Evolutionary conservation across 345 rosid species (phyloP).

Genomic region (Theobroma cacao): DNA sequence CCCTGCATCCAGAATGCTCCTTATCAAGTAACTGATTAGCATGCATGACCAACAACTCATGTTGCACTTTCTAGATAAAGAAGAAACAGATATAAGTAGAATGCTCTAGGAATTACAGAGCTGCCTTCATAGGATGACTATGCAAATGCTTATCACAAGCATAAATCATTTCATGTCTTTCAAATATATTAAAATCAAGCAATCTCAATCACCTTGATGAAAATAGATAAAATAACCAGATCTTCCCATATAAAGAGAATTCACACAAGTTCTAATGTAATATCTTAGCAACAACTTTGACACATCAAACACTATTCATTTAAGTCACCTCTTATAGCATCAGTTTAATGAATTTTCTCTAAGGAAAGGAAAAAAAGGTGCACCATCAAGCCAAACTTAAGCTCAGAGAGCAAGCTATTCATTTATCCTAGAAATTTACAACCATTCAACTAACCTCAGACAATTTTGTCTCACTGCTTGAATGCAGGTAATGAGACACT

Average conservation of each 20-base stretch:
- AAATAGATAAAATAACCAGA: neutral
- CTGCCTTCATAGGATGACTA: neutral
- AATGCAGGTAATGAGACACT: slow-evolving; percentile 82
- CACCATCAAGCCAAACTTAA: neutral
- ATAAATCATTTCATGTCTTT: neutral
- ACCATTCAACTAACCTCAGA: slow-evolving; percentile 69
- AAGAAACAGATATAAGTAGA: slow-evolving; percentile 6
- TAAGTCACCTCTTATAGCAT: neutral
- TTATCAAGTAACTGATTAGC: slow-evolving; percentile 77
- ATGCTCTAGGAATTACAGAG: neutral
- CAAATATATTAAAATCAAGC: neutral
- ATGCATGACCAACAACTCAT: slow-evolving; percentile 65
- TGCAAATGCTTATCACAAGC: neutral
- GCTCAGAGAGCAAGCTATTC: neutral
- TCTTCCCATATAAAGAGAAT: neutral
- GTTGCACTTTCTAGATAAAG: slow-evolving; percentile 77
- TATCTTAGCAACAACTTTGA: neutral
- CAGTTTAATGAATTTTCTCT: neutral
- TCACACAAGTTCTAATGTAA: neutral
- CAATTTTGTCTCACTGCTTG: slow-evolving; percentile 84
- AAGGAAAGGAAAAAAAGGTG: neutral
- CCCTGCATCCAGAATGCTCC: slow-evolving; percentile 87
- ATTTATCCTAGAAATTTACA: neutral
- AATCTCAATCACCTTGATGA: neutral
- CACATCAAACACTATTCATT: neutral